Evolutionary conservation across 2,329 filamentous ascomycete species (phyloP), one percentile per base, ranked within the genome.

Genomic region (Arthrobotrys sphaeroides): DNA sequence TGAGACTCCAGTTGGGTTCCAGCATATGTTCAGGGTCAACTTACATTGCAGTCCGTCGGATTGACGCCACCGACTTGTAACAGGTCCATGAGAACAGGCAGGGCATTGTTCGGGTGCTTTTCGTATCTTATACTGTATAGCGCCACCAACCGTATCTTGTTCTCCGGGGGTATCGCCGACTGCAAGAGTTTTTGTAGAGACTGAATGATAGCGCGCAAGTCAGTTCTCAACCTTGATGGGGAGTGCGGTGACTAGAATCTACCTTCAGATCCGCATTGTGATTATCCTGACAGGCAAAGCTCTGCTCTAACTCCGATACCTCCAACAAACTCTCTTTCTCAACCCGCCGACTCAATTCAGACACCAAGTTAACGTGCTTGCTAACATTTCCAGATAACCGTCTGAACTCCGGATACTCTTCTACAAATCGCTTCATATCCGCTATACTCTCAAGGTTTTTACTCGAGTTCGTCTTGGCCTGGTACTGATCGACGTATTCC

Each of bases 381-480:
- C 94, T 98, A 64, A 99, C 95, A 79, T 99, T 99, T 38, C 95
- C 94, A 1, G 95, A 97, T 0, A 99, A 88, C 80, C 97, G 96
- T 72, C 95, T 90, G 82, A 99, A 99, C 82, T 99, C 95, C 1
- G 95, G 95, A 81, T 98, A 99, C 81, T 99, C 95, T 83, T 99
- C 95, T 66, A 99, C 96, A 80, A 99, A 99, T 45, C 94, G 92
- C 83, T 99, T 99, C 96, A 99, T 99, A 82, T 99, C 95, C 66
- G 91, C 87, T 81, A 99, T 98, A 13, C 94, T 97, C 81, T 99
- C 95, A 75, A 99, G 94, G 81, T 97, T 95, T 82, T 93, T 92
- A 80, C 90, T 97, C 80, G 91, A 97, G 81, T 98, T 94, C n/a
- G 94, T 97, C 82, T 96, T 97, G 10, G 91, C 93, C 80, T 98